Conservation (phyloP, 257 asterid species). For the Jasminum sambac region DNA sequence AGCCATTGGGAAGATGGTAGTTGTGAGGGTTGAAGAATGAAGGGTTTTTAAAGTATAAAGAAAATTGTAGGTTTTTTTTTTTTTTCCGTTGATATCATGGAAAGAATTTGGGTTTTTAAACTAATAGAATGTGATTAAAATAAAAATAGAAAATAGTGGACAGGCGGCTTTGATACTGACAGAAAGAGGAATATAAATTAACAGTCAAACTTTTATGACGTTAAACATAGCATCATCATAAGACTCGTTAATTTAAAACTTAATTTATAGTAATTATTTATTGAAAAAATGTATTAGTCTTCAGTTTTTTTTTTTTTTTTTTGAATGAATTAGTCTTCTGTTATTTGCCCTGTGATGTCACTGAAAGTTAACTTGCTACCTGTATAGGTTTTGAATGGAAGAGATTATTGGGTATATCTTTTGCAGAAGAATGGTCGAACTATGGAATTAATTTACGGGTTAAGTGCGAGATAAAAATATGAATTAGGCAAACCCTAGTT, state of each 20-base stretch:
- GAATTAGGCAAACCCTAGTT: too few species aligned
- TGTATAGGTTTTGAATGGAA: too few species aligned
- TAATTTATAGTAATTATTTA: not conserved
- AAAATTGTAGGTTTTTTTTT: not conserved
- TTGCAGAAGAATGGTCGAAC: too few species aligned
- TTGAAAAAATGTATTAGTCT: not conserved
- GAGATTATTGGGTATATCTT: too few species aligned
- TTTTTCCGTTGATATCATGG: constrained; percentile 6
- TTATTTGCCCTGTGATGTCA: not conserved
- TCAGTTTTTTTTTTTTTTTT: too few species aligned
- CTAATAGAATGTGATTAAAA: constrained; percentile 5
- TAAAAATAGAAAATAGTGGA: constrained; percentile 32
- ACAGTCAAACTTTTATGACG: not conserved
- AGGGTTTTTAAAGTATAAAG: too few species aligned
- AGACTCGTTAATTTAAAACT: not conserved
- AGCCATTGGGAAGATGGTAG: constrained; percentile 27
- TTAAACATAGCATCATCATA: not conserved
- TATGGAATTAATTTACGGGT: too few species aligned
- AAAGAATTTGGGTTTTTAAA: constrained; percentile 27
- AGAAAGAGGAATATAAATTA: constrained; percentile 12
- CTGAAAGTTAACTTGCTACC: not conserved
- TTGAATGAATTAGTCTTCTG: not conserved
- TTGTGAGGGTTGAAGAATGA: constrained; percentile 1
- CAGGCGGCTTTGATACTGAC: constrained; percentile 49
- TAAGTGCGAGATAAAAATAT: too few species aligned